Evolutionary conservation across 2,329 filamentous ascomycete genomes (phyloP), one percentile per base, ranked within the genome.

Genomic region (Coleophoma crateriformis): DNA sequence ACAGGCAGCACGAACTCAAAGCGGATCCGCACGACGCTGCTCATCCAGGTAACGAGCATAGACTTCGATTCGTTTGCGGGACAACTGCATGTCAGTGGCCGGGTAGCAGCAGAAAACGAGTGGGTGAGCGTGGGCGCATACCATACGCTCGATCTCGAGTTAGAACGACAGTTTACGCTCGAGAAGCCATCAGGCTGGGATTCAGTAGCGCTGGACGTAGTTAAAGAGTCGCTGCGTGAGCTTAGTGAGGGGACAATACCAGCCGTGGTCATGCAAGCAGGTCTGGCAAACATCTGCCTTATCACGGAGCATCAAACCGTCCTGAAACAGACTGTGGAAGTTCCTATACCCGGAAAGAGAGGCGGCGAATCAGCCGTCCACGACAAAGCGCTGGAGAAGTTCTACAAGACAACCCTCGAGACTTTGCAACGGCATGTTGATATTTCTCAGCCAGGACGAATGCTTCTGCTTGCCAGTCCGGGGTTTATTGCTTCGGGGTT

Each of bases 251-350:
- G 90, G 1, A 87, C 92, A 54, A 78, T 95, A 15, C 89, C 90
- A 49, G 92, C 94, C 0, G 85, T 97, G 1, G 88, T 97, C 20
- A 92, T 99, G 87, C 88, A 95, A 61, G 92, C 97, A 61, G 87
- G 88, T 14, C 68, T 88, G 14, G 87, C 89, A 50, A 90, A 91
- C 66, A 87, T 94, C 55, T 92, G 88, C 67, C 76, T 91, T 19
- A 87, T 94, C 49, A 91, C 87, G 3, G 84, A 90, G 62, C 84
- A 86, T 66, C 86, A 89, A 58, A 92, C 88, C 3, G 78, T 92
- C 27, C 68, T 90, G 49, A 85, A 88, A 58, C 82, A 87, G 61
- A 71, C 77, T 27, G 73, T 94, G 33, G 85, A 90, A 67, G 76
- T 78, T 55, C 69, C 76, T 22, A 77, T 90, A 47, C 81, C 85